A percentile compares a stretch with the other conserved stretches of the same genome.
phyloP scores from a whole-genome alignment of 106 monocot species.

The Acanthochlamys bracteata region DNA sequence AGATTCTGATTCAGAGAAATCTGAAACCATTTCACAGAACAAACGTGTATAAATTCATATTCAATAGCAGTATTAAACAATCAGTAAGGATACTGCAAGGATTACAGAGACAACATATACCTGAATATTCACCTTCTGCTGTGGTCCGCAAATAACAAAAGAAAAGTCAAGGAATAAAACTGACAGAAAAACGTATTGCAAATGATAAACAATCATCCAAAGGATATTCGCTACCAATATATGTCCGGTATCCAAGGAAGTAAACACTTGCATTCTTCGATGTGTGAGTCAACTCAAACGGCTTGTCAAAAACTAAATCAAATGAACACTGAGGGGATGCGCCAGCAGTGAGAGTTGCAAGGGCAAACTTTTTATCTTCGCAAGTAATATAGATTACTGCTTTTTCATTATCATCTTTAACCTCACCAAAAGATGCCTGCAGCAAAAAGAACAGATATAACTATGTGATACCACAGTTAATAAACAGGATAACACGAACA shows the following conservation, averaged over 20 bases:
- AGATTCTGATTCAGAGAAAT: no score
- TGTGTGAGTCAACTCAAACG: slow-evolving; percentile 66
- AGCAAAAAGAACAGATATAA: neutral
- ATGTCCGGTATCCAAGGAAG: slow-evolving; percentile 61
- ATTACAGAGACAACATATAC: no score
- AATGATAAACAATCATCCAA: slow-evolving; percentile 8
- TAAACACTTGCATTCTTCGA: slow-evolving; percentile 62
- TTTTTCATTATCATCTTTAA: slow-evolving; percentile 49
- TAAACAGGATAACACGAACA: neutral
- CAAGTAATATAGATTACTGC: slow-evolving; percentile 41
- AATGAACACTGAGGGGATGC: slow-evolving; percentile 47
- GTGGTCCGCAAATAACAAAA: slow-evolving; percentile 19
- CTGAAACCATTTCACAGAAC: no score
- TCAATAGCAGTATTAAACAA: no score
- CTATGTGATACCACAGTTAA: neutral
- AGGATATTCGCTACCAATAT: slow-evolving; percentile 49
- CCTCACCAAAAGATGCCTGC: slow-evolving; percentile 56
- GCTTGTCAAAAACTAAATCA: slow-evolving; percentile 85
- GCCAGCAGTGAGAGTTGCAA: slow-evolving; percentile 56
- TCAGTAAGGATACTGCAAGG: no score
- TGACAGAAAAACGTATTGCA: neutral
- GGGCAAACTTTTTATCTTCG: slow-evolving; percentile 46
- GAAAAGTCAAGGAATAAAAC: neutral
- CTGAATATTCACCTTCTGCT: no score
- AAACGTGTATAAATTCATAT: no score